A percentile compares a stretch with the other conserved stretches of the same genome.
These are phyloP conservation scores for Phallus indusiatus DNA, from an alignment of 768 basidiomycete species.

Conservation along the genomic window DNA sequence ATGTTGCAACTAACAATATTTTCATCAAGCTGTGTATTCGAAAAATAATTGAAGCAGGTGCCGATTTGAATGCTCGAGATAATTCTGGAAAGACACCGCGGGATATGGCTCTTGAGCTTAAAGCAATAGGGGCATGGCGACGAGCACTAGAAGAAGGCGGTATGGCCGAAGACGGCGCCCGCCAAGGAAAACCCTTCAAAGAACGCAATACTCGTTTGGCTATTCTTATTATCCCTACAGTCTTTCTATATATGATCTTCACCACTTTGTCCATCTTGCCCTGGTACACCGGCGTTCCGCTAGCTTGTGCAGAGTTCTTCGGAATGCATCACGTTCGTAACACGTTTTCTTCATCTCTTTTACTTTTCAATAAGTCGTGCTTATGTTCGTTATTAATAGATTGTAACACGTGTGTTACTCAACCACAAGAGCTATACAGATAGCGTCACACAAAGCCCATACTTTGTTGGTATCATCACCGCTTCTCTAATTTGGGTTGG, in stretches of 20 bases:
- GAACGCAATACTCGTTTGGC: constrained; percentile 79
- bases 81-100: constrained; percentile 77
- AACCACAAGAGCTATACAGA: constrained; percentile 78
- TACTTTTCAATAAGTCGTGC: constrained; percentile 5
- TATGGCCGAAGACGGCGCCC: constrained; percentile 63
- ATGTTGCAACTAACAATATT: neutral
- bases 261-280: constrained; percentile 74
- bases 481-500: constrained; percentile 82
- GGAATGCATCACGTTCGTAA: constrained; percentile 83
- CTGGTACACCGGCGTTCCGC: constrained; percentile 80
- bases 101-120: constrained; percentile 93
- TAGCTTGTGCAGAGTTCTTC: constrained; percentile 82
- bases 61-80: constrained; percentile 72
- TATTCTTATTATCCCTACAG: constrained; percentile 67
- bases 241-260: constrained; percentile 79
- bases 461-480: constrained; percentile 86
- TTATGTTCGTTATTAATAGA: constrained; percentile 29
- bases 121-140: constrained; percentile 84
- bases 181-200: constrained; percentile 56
- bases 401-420: constrained; percentile 78
- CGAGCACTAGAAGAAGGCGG: constrained; percentile 84
- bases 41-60: constrained; percentile 77
- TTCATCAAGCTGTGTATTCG: constrained; percentile 49
- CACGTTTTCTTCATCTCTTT: neutral
- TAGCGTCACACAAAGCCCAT: constrained; percentile 77